A percentile compares a stretch with the other conserved stretches of the same genome.
These are phyloP conservation scores for Plasmodium relictum DNA, from an alignment of 169 alveolate genomes.

Conservation along the genomic window DNA sequence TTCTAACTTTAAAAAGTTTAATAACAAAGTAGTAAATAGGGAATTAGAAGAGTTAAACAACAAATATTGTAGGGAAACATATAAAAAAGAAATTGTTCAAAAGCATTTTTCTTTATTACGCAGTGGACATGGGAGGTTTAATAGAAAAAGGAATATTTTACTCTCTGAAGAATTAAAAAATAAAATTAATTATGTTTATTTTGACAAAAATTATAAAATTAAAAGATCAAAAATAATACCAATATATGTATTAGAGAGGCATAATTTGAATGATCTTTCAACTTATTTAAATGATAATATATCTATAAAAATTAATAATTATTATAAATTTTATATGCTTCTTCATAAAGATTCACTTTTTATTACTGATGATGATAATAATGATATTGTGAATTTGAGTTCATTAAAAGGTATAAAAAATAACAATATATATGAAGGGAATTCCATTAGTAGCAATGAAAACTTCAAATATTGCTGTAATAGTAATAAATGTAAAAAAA, in stretches of 20 bases:
- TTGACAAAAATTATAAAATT: conserved; percentile 50
- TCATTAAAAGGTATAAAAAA: conserved; percentile 12
- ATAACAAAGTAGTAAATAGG: conserved; percentile 10
- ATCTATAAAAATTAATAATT: background rate
- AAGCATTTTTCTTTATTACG: conserved; percentile 53
- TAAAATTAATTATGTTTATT: conserved; percentile 58
- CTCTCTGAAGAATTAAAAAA: conserved; percentile 66
- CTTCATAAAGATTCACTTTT: conserved; percentile 12
- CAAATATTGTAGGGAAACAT: conserved; percentile 32
- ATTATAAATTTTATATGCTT: conserved; percentile 25
- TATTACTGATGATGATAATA: background rate
- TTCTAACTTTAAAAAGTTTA: conserved; percentile 7
- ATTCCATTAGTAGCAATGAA: background rate
- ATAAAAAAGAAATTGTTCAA: conserved; percentile 46
- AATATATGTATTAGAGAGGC: conserved; percentile 69
- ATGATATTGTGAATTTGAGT: background rate
- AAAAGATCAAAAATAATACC: conserved; percentile 64
- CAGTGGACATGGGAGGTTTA: conserved; percentile 36
- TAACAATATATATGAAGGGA: background rate
- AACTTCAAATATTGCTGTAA: background rate
- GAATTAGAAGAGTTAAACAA: conserved; percentile 22
- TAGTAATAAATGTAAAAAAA: background rate
- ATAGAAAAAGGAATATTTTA: conserved; percentile 46
- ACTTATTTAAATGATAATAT: conserved; percentile 19
- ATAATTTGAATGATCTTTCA: conserved; percentile 48